phyloP scores from a whole-genome alignment of 2,329 filamentous ascomycete genomes.

The Neodidymelliopsis sp. region DNA sequence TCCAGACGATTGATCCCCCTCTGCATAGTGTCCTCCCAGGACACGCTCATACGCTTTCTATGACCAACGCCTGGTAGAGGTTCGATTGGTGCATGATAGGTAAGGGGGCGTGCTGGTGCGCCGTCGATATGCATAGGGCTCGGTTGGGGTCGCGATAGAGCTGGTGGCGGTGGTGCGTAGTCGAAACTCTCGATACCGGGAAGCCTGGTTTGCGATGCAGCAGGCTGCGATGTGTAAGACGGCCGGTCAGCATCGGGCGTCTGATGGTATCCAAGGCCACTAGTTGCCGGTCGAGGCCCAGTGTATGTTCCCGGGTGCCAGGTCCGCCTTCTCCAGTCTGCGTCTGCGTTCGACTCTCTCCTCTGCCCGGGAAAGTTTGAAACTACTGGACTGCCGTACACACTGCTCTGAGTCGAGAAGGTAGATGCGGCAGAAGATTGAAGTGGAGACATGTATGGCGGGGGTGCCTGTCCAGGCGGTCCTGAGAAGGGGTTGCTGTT shows the following conservation, averaged over 20 bases:
- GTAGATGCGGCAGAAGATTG: conserved; percentile 62
- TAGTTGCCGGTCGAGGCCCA: conserved; percentile 68
- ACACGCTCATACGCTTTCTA: conserved; percentile 49
- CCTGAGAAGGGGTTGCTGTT: conserved; percentile 76
- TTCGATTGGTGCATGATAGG: conserved; percentile 46
- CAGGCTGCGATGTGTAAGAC: conserved; percentile 61
- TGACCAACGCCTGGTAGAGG: conserved; percentile 33
- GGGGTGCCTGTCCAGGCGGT: conserved; percentile 66
- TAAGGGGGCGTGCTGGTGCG: conserved; percentile 53
- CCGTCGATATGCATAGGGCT: conserved; percentile 87
- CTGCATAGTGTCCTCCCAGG: conserved; percentile 72
- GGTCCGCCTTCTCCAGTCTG: conserved; percentile 82
- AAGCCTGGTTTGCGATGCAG: conserved; percentile 69
- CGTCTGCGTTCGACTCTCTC: conserved; percentile 74
- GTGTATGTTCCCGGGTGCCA: conserved; percentile 84
- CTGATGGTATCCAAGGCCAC: conserved; percentile 77
- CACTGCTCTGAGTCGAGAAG: conserved; percentile 66
- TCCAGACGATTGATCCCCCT: conserved; percentile 72
- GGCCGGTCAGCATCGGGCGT: conserved; percentile 70
- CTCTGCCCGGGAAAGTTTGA: conserved; percentile 69
- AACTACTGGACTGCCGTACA: conserved; percentile 71
- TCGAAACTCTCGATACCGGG: conserved; percentile 95
- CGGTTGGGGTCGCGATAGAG: conserved; percentile 68
- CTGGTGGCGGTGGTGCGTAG: conserved; percentile 69
- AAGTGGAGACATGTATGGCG: conserved; percentile 63